Base-by-base conservation (phyloP, 164 flowering plant species). In the Malania oleifera region DNA sequence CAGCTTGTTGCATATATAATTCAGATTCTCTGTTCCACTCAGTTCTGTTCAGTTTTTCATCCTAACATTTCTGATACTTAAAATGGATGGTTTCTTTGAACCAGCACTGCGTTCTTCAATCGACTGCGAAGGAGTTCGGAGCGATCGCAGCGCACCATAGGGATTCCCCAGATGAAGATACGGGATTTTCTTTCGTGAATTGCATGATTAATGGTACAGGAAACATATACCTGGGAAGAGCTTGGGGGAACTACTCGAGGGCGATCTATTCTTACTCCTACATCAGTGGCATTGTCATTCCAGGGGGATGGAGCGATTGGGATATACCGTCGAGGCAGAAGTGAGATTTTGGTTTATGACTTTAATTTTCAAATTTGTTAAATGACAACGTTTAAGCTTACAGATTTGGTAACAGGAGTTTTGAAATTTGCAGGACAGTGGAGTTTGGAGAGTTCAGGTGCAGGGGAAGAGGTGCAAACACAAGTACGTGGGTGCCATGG, bases 141-240 rank as follows among this genome's bases (percentile, higher is more conserved):
- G 90, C 95, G 0, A 76, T 93, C 5, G 96, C 97, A 52, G 99
- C 99, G 12, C 86, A 83, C 15, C 89, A 78, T 39, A 80, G 96
- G 71, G 67, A 83, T 1, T 54, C 69, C 0, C 61, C 73, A 1
- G 11, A 57, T n/a, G 90, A 89, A 0, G 66, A 83, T n/a, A 73
- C 95, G 0, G 97, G 97, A 0, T 93, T 86, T 63, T 84, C 97
- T 15, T 93, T 93, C 43, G 75, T 83, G 12, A 70, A 78, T 57
- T 89, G 97, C 55, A 63, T 7, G 5, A 63, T 93, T 19, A 73
- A 27, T n/a, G 99, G 99, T 12, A 79, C 72, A 3, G 97, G 97
- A 1, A 61, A 18, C 0, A 40, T 75, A 9, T 74, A 48, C 35
- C 38, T 93, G 64, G 99, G 97, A 45, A 74, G 99, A 79, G 92